Conservation (phyloP, 768 basidiomycete species). For the Trametes villosa region DNA sequence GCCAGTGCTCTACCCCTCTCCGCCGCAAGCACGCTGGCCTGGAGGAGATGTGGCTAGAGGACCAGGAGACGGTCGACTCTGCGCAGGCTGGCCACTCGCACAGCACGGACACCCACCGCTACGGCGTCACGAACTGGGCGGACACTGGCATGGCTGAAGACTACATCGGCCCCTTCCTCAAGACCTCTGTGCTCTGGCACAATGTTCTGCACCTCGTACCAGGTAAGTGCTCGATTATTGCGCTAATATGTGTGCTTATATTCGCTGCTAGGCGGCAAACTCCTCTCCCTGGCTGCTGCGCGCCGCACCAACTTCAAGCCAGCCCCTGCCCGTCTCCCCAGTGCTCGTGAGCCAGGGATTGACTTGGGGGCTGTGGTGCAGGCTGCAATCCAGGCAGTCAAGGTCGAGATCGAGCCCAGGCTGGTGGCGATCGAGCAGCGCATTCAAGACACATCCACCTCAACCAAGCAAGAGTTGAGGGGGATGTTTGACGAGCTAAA, state of each 20-base stretch:
- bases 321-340: neutral
- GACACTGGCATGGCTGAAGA: slow-evolving; percentile 2
- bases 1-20: slow-evolving; percentile 9
- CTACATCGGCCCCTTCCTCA: slow-evolving; percentile 7
- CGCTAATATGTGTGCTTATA: neutral
- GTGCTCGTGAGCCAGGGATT: neutral
- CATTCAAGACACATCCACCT: neutral
- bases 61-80: slow-evolving; percentile 9
- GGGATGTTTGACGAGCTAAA: slow-evolving; percentile 8
- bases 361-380: too few relatives aligned
- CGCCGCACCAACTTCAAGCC: neutral
- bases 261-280: neutral
- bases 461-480: slow-evolving; percentile 1
- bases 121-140: slow-evolving; percentile 1
- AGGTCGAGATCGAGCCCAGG: neutral
- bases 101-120: neutral
- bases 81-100: slow-evolving; percentile 10
- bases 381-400: neutral
- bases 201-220: slow-evolving; percentile 1
- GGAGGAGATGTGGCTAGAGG: slow-evolving; percentile 13
- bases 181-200: slow-evolving; percentile 4
- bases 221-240: neutral
- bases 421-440: neutral
- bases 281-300: neutral
- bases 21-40: slow-evolving; percentile 10